phyloP scores from a whole-genome alignment of 441 rosid species.

The Populus hybrid region DNA sequence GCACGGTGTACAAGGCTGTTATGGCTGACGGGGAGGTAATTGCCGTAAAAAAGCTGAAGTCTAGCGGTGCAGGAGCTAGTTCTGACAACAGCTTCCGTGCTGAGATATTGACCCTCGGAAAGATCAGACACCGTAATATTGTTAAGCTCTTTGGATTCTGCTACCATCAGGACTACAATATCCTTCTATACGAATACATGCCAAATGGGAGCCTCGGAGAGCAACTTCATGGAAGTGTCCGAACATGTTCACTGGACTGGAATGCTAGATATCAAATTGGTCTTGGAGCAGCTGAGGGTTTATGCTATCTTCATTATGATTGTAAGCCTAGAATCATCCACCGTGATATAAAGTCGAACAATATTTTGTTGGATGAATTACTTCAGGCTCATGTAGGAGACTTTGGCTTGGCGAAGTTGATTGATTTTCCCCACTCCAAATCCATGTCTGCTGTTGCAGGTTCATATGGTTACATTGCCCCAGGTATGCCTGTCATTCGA shows the following conservation, averaged over 20 bases:
- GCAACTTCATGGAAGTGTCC: not conserved
- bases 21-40: not conserved
- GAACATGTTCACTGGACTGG: not conserved
- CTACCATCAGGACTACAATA: not conserved
- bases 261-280: not conserved
- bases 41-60: not conserved
- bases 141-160: not conserved
- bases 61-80: not conserved
- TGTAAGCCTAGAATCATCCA: not conserved
- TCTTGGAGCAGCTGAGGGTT: not conserved
- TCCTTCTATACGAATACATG: not conserved
- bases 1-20: not conserved
- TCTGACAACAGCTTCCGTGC: not conserved
- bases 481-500: too few species aligned
- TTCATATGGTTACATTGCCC: not conserved
- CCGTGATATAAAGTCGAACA: not conserved
- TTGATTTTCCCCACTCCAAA: not conserved
- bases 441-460: not conserved
- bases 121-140: not conserved
- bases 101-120: not conserved
- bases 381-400: not conserved
- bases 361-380: not conserved
- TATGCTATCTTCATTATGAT: not conserved
- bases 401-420: not conserved
- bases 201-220: not conserved